These are phyloP conservation scores for Populus tomentosa DNA, from an alignment of 441 rosid species.

Conservation along the genomic window DNA sequence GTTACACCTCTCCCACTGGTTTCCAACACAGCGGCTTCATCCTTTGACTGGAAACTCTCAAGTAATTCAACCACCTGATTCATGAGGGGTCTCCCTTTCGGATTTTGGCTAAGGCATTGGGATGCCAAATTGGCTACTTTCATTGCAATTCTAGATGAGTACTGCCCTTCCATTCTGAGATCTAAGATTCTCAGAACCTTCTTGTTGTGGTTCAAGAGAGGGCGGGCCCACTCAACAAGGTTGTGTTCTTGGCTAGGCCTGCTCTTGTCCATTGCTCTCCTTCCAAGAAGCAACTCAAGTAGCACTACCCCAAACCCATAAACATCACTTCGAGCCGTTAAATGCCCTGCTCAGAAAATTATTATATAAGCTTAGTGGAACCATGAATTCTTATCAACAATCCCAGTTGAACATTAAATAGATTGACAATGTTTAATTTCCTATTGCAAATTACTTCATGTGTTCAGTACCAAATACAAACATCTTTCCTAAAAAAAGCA, in stretches of 20 bases:
- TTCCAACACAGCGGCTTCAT: conserved; percentile 41
- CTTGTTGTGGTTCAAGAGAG: conserved; percentile 77
- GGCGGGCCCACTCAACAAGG: conserved; percentile 97
- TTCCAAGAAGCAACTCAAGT: conserved; percentile 94
- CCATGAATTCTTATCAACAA: neutral
- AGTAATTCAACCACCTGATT: conserved; percentile 82
- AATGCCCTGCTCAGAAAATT: conserved; percentile 57
- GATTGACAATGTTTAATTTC: neutral
- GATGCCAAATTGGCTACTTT: conserved; percentile 76
- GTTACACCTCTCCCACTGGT: conserved; percentile 41
- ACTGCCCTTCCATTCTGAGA: conserved; percentile 95
- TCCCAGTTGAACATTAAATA: neutral
- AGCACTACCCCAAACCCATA: conserved; percentile 95
- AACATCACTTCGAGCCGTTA: conserved; percentile 94
- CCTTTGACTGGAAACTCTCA: conserved; percentile 48
- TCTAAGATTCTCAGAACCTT: conserved; percentile 86
- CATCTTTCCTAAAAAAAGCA: neutral
- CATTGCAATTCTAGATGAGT: conserved; percentile 51
- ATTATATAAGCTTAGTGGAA: conserved; percentile 7
- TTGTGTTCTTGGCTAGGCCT: conserved; percentile 92
- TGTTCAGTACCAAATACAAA: neutral
- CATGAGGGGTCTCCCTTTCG: conserved; percentile 94
- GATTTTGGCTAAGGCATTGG: conserved; percentile 97
- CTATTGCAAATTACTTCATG: neutral
- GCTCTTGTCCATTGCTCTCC: conserved; percentile 92